These are phyloP conservation scores for Apiotrichum veenhuisii DNA, from an alignment of 1,284 basidiomycete species.

Conservation along the genomic window DNA sequence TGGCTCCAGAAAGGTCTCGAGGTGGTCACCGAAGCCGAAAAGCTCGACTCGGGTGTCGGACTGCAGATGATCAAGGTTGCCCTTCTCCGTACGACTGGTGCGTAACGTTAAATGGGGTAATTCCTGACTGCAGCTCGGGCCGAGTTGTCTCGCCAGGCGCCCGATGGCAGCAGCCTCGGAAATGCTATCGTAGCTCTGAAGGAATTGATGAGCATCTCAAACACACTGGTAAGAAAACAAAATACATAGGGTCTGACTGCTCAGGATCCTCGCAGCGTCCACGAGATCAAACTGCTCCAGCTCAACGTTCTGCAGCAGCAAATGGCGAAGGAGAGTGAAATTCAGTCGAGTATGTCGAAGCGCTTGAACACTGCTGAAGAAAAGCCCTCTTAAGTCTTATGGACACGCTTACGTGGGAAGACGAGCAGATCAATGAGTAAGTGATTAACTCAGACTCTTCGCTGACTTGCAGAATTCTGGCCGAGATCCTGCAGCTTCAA, in stretches of 20 bases:
- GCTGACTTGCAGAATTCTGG: conserved; percentile 4
- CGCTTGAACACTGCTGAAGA: neutral
- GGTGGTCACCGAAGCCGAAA: neutral
- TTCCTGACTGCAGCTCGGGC: conserved; percentile 4
- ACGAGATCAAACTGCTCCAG: conserved; percentile 9
- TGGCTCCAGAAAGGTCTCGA: conserved; percentile 12
- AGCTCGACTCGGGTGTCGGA: neutral
- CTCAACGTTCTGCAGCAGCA: conserved; percentile 6
- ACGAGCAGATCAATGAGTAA: conserved; percentile 8
- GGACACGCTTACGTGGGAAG: neutral
- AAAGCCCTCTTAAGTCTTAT: neutral
- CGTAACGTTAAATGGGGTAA: no score
- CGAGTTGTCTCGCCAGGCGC: neutral
- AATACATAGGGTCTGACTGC: neutral
- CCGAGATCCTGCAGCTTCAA: neutral
- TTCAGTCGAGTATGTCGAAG: neutral
- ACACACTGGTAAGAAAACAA: conserved; percentile 4
- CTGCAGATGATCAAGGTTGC: conserved; percentile 8
- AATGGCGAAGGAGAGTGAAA: conserved; percentile 7
- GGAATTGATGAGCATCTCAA: neutral
- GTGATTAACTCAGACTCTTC: neutral
- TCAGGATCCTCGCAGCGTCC: conserved; percentile 5
- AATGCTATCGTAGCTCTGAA: neutral
- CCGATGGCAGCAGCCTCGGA: neutral
- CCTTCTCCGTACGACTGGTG: neutral